Evolutionary conservation across 805 yeast genomes (phyloP).

Genomic region (Suhomyces sp.): DNA sequence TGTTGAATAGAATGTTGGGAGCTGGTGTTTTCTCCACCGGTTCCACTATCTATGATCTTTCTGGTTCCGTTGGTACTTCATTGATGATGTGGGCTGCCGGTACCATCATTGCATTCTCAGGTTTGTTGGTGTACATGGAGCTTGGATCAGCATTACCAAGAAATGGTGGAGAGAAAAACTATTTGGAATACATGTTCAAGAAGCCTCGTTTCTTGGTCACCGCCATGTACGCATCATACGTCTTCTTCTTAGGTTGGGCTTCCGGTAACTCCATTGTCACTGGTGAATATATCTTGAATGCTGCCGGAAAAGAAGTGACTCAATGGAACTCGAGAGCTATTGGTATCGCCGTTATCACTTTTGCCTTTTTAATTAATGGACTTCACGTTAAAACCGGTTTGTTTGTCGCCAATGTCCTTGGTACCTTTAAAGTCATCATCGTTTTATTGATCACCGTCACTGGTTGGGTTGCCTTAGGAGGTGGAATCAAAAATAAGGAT

Average conservation of each 20-base stretch:
- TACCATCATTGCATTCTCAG: constrained; percentile 56
- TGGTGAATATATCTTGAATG: constrained; percentile 73
- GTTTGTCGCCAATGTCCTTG: constrained; percentile 59
- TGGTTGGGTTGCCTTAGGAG: constrained; percentile 83
- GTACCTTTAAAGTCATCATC: constrained; percentile 70
- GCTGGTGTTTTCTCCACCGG: constrained; percentile 73
- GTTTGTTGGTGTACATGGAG: constrained; percentile 70
- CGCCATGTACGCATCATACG: constrained; percentile 61
- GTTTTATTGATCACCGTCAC: constrained; percentile 67
- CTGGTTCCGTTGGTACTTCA: constrained; percentile 73
- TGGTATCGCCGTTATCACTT: constrained; percentile 71
- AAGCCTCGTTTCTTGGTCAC: constrained; percentile 69
- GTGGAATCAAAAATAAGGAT: constrained; percentile 53
- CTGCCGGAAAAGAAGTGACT: constrained; percentile 64
- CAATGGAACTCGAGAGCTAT: constrained; percentile 78
- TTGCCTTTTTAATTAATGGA: constrained; percentile 64
- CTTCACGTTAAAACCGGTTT: constrained; percentile 64
- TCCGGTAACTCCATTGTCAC: constrained; percentile 79
- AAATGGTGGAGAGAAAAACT: constrained; percentile 86
- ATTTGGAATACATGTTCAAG: constrained; percentile 66
- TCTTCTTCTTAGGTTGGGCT: constrained; percentile 80
- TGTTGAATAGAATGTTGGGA: constrained; percentile 69
- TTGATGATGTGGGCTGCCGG: constrained; percentile 76
- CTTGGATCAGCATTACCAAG: constrained; percentile 73
- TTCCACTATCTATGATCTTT: constrained; percentile 51